Evolutionary conservation across 2,329 filamentous ascomycete species (phyloP), one percentile per base, ranked within the genome.

Genomic region (Penicillium sp.): DNA sequence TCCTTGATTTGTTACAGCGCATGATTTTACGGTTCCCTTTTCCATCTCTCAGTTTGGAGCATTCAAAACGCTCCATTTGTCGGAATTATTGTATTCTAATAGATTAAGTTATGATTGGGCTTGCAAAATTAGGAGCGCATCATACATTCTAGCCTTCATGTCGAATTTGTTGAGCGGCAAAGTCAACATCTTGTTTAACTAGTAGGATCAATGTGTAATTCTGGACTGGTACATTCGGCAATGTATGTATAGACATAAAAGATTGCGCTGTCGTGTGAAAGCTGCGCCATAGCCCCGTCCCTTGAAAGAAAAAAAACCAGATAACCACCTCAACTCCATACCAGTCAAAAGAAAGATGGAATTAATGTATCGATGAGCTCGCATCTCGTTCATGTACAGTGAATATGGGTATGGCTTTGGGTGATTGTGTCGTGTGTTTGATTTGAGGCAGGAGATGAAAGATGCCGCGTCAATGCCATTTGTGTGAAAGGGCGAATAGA

Each of bases 251-350:
- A 27, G 23, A 54, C 30, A 54, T 33, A 20, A 42, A 30, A 15
- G 24, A 39, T 37, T 40, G 12, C 29, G 24, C 37, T 52, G 18
- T 51, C 52, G 42, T 52, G 18, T 44, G 42, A 43, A 51, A 34
- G 24, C 23, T 20, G 20, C 47, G 44, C 48, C 48, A 17, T 43
- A 43, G 36, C 26, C 20, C 42, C 48, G 18, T 33, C 45, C 26
- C 30, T 41, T 21, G 15, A 41, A 15, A 46, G 7, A 29, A 26
- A 29, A 45, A 30, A 17, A 27, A 6, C 37, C 39, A 42, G n/a
- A 18, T 29, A 29, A 26, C 26, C 30, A 46, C 30, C 40, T 27
- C 24, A 54, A 63, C 55, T 56, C 59, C 59, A 52, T 46, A 51
- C 46, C 37, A 39, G 33, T 36, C 48, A 33, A 32, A 29, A 52